Base-by-base conservation (phyloP, 495 filamentous ascomycete genomes). In the Hypoxylon lenormandii region DNA sequence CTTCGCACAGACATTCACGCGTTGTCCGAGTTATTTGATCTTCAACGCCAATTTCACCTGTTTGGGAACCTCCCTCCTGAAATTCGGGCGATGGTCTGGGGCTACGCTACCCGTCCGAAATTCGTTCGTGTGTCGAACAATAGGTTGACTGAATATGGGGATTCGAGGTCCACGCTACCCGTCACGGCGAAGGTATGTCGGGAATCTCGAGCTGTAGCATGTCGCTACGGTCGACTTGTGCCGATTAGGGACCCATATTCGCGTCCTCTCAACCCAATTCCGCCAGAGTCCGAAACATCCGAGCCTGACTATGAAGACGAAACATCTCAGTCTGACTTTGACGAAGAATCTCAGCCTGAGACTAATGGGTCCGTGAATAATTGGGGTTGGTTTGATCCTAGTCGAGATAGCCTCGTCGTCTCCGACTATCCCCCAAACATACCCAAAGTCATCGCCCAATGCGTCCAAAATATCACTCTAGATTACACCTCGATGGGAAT, bases 11-110 rank as follows among this genome's bases (percentile, higher is more conserved):
- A 46, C 13, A 22, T 22, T 46, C 43, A 11, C 12, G 46, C 21
- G 11, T 18, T 48, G 18, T 2, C 3, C 19, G 3, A 21, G 5
- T 26, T 6, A n/a, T 12, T 15, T 4, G 22, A 48, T 12, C 4
- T 12, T 48, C 0, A n/a, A n/a, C 8, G 3, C 21, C 51, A 5
- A 8, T 66, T 66, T 18, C 28, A 18, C 33, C 54, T 26, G 45
- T 66, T 66, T 40, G 47, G 1, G 38, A 59, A 10, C 12, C 54
- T 66, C 3, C 62, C 62, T n/a, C 16, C n/a, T 7, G 53, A 66
- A 37, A 40, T 66, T 12, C 47, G 62, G 16, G 1, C 15, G 12
- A 66, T 66, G 54, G 59, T 66, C 13, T 66, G 62, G 62, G 54
- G 53, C 10, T 28, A 59, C 19, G 62, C 62, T n/a, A 50, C 48